Percentiles rank a stretch among this genome's conserved stretches.
phyloP scores from a whole-genome alignment of 169 alveolate genomes.

The Eimeria praecox region DNA sequence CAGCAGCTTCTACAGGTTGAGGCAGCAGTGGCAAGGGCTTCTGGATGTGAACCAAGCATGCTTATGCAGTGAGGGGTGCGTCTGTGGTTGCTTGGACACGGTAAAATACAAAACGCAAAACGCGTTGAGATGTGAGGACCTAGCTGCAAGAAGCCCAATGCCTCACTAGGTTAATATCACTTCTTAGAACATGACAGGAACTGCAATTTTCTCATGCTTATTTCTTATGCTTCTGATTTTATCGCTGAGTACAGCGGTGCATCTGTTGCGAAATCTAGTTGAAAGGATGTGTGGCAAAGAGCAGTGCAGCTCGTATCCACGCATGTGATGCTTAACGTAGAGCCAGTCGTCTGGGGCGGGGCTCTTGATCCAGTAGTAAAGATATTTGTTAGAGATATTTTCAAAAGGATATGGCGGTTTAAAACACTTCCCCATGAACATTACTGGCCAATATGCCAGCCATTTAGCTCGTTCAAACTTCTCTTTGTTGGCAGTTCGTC shows the following conservation, averaged over 20 bases:
- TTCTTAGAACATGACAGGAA: neutral
- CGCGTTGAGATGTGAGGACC: neutral
- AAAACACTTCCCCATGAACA: neutral
- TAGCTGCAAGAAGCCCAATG: neutral
- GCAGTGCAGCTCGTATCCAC: neutral
- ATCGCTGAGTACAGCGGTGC: slow-evolving; percentile 15
- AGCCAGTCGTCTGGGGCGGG: neutral
- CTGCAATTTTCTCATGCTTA: neutral
- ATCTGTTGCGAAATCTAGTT: neutral
- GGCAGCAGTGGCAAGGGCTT: slow-evolving; percentile 68
- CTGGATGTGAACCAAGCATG: neutral
- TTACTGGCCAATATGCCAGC: neutral
- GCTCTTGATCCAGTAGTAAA: neutral
- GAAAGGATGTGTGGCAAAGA: neutral
- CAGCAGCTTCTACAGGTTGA: slow-evolving; percentile 60
- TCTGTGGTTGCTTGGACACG: neutral
- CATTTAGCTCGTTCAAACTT: neutral
- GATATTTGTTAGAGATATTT: neutral
- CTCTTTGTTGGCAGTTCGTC: neutral
- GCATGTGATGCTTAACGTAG: neutral
- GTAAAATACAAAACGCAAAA: neutral
- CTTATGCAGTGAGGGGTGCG: neutral
- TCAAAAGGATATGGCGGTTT: neutral
- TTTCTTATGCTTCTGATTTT: neutral
- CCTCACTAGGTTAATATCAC: neutral